A percentile compares a stretch with the other conserved stretches of the same genome.
These are phyloP conservation scores for Teratosphaeria viscida DNA, from an alignment of 2,329 filamentous ascomycete genomes.

Conservation along the genomic window DNA sequence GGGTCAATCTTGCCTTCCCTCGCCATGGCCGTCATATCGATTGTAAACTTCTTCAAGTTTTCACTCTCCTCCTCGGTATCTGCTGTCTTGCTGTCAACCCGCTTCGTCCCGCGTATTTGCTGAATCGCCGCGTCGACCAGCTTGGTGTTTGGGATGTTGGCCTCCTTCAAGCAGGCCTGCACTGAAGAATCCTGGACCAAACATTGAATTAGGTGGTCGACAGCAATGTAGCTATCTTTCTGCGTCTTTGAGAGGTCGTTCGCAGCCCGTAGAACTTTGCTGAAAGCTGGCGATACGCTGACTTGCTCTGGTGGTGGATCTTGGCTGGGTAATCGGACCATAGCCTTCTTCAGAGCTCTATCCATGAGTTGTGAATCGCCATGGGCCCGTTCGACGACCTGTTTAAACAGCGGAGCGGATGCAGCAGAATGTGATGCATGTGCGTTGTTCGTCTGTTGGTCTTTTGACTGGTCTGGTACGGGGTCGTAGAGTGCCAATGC, in stretches of 20 bases:
- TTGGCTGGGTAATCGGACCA: constrained; percentile 87
- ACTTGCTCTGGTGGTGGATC: constrained; percentile 88
- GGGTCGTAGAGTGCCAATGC: constrained; percentile 73
- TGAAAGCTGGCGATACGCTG: constrained; percentile 70
- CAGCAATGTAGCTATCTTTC: constrained; percentile 87
- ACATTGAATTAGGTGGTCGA: constrained; percentile 86
- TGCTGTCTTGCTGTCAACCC: constrained; percentile 92
- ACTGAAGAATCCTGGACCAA: constrained; percentile 70
- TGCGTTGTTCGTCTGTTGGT: constrained; percentile 54
- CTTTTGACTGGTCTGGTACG: constrained; percentile 61
- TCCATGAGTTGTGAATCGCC: constrained; percentile 86
- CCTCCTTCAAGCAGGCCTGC: constrained; percentile 64
- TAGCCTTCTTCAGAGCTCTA: constrained; percentile 76
- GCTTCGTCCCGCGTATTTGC: constrained; percentile 80
- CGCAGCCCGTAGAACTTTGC: constrained; percentile 71
- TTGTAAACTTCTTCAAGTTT: constrained; percentile 94
- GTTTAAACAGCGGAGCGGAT: constrained; percentile 71
- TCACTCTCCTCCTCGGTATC: constrained; percentile 89
- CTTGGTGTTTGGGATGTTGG: constrained; percentile 85
- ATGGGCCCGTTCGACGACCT: constrained; percentile 87
- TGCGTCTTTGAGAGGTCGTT: constrained; percentile 93
- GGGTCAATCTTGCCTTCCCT: constrained; percentile 96
- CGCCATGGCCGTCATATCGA: constrained; percentile 95
- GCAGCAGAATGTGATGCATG: constrained; percentile 56
- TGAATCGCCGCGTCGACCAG: constrained; percentile 83